Base-by-base conservation (phyloP, 78 protist genomes). In the Bodo saltans region DNA sequence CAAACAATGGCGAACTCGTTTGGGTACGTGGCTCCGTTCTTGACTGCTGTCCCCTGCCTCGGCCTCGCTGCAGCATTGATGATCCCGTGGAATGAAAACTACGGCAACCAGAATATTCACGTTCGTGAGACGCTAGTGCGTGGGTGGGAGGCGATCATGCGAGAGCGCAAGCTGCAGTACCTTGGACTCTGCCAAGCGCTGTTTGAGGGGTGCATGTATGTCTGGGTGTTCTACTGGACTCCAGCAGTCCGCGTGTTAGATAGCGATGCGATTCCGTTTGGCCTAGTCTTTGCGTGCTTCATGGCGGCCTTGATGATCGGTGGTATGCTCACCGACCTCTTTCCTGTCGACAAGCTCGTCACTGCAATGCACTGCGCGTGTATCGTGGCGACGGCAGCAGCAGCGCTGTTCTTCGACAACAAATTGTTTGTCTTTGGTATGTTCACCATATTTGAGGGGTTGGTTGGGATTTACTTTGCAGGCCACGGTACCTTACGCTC, bases 141-240 rank as follows among this genome's bases (percentile, higher is more conserved):
- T 0, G 88, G 90, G 1, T 42, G 26, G 34, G 53, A 26, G 25
- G 72, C 69, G 26, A 11, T 84, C 0, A 17, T 4, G 4, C 1
- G 12, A 4, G 30, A 73, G 47, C 2, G 68, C 12, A 4, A 83
- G 30, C 29, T 87, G 33, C 21, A 83, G 28, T 4, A 3, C 30
- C 3, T 92, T 0, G 97, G 98, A 8, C 28, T 60, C 28, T 33
- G 74, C 42, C 92, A 91, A 80, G 73, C 96, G 26, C 42, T 89
- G 52, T 97, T 95, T 41, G 99, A 97, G 82, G 93, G 91, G 25
- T 87, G 94, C 32, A 95, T 97, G 98, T 97, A 93, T 72, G 78
- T 82, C 4, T 97, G 95, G 47, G 99, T 97, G 2, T 94, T 96
- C 79, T 60, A 89, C 78, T 97, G 98, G 98, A 93, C 96, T 3